These are phyloP conservation scores for Serpula lacrymans DNA, from an alignment of 768 basidiomycete genomes.

Conservation along the genomic window DNA sequence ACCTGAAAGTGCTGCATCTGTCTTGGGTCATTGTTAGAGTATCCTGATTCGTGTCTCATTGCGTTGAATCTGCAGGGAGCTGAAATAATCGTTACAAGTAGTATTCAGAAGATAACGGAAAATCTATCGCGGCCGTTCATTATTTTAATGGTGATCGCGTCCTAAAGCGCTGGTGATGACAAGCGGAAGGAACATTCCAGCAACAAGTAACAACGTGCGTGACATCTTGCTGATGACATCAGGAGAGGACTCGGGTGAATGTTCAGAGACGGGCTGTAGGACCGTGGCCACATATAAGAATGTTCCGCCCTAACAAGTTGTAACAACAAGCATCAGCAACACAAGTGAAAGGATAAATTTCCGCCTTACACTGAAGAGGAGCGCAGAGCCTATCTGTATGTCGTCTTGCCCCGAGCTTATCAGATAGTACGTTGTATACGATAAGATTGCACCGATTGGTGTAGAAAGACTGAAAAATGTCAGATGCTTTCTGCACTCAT, in stretches of 20 bases:
- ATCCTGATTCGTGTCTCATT: too few species aligned
- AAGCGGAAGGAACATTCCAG: conserved; percentile 73
- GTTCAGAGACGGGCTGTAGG: conserved; percentile 69
- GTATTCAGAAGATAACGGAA: too few species aligned
- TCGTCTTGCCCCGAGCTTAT: conserved; percentile 37
- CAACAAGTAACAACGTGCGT: conserved; percentile 52
- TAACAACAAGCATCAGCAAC: conserved; percentile 1
- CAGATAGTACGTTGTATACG: conserved; percentile 63
- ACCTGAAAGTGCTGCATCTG: too few species aligned
- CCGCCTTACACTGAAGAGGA: conserved; percentile 79
- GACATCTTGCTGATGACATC: conserved; percentile 42
- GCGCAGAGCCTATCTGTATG: conserved; percentile 66
- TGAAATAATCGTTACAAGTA: too few species aligned
- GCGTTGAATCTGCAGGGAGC: too few species aligned
- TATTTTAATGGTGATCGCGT: conserved; percentile 64
- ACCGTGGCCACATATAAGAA: conserved; percentile 94
- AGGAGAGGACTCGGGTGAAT: conserved; percentile 28
- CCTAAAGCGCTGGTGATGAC: conserved; percentile 56
- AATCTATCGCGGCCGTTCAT: too few species aligned
- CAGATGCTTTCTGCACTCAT: conserved; percentile 71
- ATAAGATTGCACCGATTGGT: conserved; percentile 75
- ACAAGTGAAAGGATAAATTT: neutral
- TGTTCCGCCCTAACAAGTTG: conserved; percentile 68
- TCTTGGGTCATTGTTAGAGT: too few species aligned
- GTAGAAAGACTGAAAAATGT: conserved; percentile 80